Evolutionary conservation across 2,329 filamentous ascomycete genomes (phyloP), one percentile per base, ranked within the genome.

Genomic region (Nigrospora sphaerica): DNA sequence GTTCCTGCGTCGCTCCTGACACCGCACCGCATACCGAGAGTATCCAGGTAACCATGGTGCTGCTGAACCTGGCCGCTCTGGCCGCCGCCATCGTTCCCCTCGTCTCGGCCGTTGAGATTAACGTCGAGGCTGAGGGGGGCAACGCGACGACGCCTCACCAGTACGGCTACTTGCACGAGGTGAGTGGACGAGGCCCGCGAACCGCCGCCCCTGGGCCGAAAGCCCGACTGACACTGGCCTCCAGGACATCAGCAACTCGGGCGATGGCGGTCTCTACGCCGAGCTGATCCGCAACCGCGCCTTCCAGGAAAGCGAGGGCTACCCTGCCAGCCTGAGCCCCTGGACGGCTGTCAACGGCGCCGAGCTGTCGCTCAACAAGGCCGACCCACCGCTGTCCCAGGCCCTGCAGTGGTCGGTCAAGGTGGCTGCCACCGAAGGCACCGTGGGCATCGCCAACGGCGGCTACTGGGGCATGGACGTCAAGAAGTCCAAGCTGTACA

Each of bases 211-310:
- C 33, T 36, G 68, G 70, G 56, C 64, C 66, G 50, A 39, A 46
- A 17, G 28, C 32, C 14, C 17, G 10, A 13, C 32, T 36, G 40
- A 16, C 32, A 32, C 34, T 13, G n/a, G 19, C 19, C 17, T 33
- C 12, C 42, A 80, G 75, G 78, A 81, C 45, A 83, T 83, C 60
- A 81, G 81, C 62, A 79, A 85, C 60, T 83, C 79, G 2, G 83
- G 84, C 3, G 85, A 88, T 57, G 84, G 85, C 18, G 85, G 84
- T 6, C 77, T 88, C 51, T 88, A 88, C 58, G 84, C 80, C 42
- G 83, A 88, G 57, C 63, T 88, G 46, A 77, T 88, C 47, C 76
- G 74, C 44, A 88, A 88, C 62, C 75, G 83, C 42, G 85, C 83
- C 12, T 87, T 88, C 57, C 85, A 88, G 61, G 68, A 67, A 45